Percentiles rank a stretch among this genome's conserved stretches.
Conservation (phyloP, 2,329 filamentous ascomycete species). For the Neonectria neomacrospora region DNA sequence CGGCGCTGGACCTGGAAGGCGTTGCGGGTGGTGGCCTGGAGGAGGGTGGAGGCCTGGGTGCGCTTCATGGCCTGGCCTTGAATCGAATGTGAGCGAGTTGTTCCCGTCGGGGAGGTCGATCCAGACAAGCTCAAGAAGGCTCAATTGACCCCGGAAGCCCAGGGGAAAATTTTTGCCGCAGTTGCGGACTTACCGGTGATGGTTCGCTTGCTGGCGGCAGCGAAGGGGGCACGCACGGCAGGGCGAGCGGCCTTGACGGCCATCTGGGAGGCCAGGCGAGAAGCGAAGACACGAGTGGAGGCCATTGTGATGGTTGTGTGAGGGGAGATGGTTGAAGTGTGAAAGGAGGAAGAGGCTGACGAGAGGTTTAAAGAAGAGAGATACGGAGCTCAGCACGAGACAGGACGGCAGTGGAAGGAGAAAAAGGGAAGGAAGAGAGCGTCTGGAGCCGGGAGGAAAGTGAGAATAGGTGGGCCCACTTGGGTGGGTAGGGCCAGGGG, state of each 20-base stretch:
- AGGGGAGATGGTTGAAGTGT: conserved; percentile 49
- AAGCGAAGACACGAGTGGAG: conserved; percentile 80
- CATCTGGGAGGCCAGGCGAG: conserved; percentile 81
- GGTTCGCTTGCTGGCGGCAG: conserved; percentile 78
- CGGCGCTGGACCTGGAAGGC: conserved; percentile 74
- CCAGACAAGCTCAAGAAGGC: conserved; percentile 41
- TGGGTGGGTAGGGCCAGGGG: conserved; percentile 46
- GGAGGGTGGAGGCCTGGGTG: conserved; percentile 73
- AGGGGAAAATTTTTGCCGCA: conserved; percentile 49
- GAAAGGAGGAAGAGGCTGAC: conserved; percentile 46
- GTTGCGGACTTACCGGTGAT: conserved; percentile 71
- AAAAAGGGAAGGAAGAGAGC: conserved; percentile 56
- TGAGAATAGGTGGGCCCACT: conserved; percentile 52
- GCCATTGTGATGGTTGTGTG: conserved; percentile 77
- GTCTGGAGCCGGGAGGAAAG: conserved; percentile 50
- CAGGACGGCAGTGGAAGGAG: conserved; percentile 51
- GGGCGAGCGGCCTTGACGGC: conserved; percentile 82
- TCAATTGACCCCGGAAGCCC: conserved; percentile 44
- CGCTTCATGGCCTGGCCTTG: conserved; percentile 78
- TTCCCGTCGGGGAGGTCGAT: conserved; percentile 45
- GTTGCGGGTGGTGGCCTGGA: conserved; percentile 73
- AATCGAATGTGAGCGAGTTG: conserved; percentile 49
- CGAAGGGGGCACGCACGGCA: conserved; percentile 72
- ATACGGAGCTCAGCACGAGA: conserved; percentile 50
- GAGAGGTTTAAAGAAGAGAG: conserved; percentile 49